Conservation (phyloP, 306 rosid species). For the Cicer cuneatum region DNA sequence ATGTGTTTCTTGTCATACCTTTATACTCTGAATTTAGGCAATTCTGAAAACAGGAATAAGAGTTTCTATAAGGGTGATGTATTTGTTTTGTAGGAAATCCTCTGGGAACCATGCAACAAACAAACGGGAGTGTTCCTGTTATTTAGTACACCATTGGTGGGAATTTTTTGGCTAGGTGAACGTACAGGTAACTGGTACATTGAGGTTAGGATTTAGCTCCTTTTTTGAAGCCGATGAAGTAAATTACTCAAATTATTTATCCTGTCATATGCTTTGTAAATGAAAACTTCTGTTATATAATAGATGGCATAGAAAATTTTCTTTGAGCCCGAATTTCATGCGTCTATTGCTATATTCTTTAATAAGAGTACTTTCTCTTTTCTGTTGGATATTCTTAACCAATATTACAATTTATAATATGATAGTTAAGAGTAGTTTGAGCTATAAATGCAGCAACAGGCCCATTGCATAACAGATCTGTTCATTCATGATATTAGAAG, state of each 20-base stretch:
- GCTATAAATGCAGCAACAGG: background rate
- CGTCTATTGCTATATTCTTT: constrained; percentile 21
- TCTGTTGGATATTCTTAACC: background rate
- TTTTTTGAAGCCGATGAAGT: constrained; percentile 57
- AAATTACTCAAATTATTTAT: constrained; percentile 63
- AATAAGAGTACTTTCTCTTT: constrained; percentile 4
- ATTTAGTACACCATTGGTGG: constrained; percentile 55
- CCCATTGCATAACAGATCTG: too few species aligned
- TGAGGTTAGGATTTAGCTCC: constrained; percentile 70
- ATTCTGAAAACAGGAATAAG: constrained; percentile 35
- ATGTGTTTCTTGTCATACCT: background rate
- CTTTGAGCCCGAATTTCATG: constrained; percentile 4
- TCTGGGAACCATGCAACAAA: constrained; percentile 69
- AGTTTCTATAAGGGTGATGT: constrained; percentile 29
- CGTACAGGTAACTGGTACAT: constrained; percentile 63
- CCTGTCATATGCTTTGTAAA: constrained; percentile 56
- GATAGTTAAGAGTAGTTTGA: background rate
- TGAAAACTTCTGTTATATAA: constrained; percentile 54
- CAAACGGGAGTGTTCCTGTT: constrained; percentile 81
- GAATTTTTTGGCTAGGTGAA: constrained; percentile 53
- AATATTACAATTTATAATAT: background rate
- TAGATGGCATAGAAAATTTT: constrained; percentile 47
- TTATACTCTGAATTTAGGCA: background rate
- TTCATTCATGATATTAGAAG: too few species aligned
- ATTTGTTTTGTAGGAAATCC: constrained; percentile 71